A percentile compares a stretch with the other conserved stretches of the same genome.
phyloP scores from a whole-genome alignment of 306 rosid genomes.

The Vachellia pachyceras region DNA sequence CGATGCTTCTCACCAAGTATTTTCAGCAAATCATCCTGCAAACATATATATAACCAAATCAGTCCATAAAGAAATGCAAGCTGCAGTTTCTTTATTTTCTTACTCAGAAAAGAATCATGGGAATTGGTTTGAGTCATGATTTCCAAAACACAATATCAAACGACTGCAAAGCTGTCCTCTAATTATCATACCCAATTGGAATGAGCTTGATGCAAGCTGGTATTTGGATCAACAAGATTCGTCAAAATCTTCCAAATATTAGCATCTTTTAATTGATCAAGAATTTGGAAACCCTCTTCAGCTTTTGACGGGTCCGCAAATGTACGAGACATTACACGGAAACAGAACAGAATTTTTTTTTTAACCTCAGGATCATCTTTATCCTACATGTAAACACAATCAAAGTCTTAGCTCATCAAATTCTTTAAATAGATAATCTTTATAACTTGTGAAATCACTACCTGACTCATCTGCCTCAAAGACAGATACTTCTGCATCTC shows the following conservation, averaged over 20 bases:
- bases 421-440: conserved; percentile 34
- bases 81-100: conserved; percentile 32
- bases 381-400: conserved; percentile 70
- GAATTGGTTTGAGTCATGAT: conserved; percentile 2
- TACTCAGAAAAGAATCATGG: neutral
- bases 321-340: conserved; percentile 85
- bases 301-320: conserved; percentile 86
- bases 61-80: conserved; percentile 31
- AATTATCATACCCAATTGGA: conserved; percentile 62
- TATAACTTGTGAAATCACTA: conserved; percentile 47
- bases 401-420: conserved; percentile 44
- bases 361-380: conserved; percentile 82
- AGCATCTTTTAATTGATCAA: conserved; percentile 91
- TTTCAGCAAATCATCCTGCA: conserved; percentile 86
- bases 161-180: neutral
- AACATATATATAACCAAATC: conserved; percentile 22
- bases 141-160: conserved; percentile 4
- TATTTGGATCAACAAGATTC: conserved; percentile 83
- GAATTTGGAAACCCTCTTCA: conserved; percentile 83
- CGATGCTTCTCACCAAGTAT: conserved; percentile 92
- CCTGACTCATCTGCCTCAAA: conserved; percentile 79
- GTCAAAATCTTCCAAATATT: conserved; percentile 94
- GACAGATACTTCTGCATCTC: conserved; percentile 96
- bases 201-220: conserved; percentile 73
- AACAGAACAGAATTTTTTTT: conserved; percentile 73